Conservation (phyloP, 2,329 filamentous ascomycete species). For the Zasmidium angulare region DNA sequence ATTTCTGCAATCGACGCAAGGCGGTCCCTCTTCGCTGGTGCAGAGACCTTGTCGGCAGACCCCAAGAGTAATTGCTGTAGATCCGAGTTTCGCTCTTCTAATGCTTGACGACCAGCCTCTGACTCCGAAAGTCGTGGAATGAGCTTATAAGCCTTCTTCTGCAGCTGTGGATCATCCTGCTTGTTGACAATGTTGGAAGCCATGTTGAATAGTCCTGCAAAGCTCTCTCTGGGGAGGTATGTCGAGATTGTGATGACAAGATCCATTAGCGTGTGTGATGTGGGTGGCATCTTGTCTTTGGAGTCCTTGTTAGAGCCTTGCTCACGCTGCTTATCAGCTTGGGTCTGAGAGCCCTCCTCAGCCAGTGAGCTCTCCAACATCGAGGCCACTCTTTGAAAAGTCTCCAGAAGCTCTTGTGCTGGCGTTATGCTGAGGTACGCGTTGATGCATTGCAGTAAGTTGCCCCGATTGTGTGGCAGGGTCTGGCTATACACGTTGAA, state of each 20-base stretch:
- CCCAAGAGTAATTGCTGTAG: conserved; percentile 78
- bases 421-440: conserved; percentile 77
- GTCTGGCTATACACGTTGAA: conserved; percentile 99
- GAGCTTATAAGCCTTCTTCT: conserved; percentile 99
- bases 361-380: conserved; percentile 75
- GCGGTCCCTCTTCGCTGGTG: conserved; percentile 82
- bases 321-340: conserved; percentile 60
- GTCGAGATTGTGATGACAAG: conserved; percentile 93
- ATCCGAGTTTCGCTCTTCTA: conserved; percentile 72
- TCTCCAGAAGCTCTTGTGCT: conserved; percentile 72
- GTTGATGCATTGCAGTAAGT: conserved; percentile 92
- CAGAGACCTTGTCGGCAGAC: conserved; percentile 80
- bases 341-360: conserved; percentile 60
- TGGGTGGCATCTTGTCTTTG: conserved; percentile 80
- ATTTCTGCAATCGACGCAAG: conserved; percentile 79
- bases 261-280: conserved; percentile 93
- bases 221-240: conserved; percentile 86
- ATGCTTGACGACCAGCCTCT: conserved; percentile 70
- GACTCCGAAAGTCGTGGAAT: conserved; percentile 88
- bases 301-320: conserved; percentile 43
- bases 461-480: conserved; percentile 84
- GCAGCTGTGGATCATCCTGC: conserved; percentile 82
- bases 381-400: conserved; percentile 80
- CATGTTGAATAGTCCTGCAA: conserved; percentile 80
- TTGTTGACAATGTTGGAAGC: conserved; percentile 79